Percentiles rank a stretch among this genome's conserved stretches.
These are phyloP conservation scores for Blastobotrys muscicola DNA, from an alignment of 805 yeast species.

Conservation along the genomic window DNA sequence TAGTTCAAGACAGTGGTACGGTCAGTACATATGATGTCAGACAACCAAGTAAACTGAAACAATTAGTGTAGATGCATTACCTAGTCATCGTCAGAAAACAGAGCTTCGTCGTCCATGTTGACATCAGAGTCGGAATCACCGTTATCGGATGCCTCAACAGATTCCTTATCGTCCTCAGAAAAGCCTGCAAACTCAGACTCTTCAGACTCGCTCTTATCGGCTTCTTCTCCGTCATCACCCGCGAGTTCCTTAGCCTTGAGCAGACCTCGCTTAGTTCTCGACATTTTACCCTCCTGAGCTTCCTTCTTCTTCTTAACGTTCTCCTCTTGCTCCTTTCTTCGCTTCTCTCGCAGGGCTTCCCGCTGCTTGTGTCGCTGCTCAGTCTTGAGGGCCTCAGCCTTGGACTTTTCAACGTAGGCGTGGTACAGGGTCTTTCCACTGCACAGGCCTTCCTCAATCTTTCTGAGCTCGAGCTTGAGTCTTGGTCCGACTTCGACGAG, in stretches of 20 bases:
- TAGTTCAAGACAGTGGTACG: too few species aligned
- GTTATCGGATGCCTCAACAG: constrained; percentile 30
- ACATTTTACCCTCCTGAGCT: constrained; percentile 62
- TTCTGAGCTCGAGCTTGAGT: constrained; percentile 59
- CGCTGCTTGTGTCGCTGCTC: constrained; percentile 59
- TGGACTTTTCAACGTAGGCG: constrained; percentile 53
- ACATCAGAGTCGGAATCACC: constrained; percentile 15
- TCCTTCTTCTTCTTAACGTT: constrained; percentile 67
- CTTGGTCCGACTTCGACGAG: constrained; percentile 92
- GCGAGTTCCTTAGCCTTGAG: constrained; percentile 23
- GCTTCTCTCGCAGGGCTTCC: constrained; percentile 52
- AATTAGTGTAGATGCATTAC: too few species aligned
- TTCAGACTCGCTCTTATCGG: constrained; percentile 20
- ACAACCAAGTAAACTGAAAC: too few species aligned
- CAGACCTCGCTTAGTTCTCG: constrained; percentile 51
- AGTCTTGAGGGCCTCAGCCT: constrained; percentile 47
- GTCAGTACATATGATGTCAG: too few species aligned
- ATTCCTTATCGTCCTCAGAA: constrained; percentile 28
- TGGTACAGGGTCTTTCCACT: constrained; percentile 85
- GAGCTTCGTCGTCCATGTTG: constrained; percentile 25
- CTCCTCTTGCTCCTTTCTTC: constrained; percentile 70
- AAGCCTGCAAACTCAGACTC: constrained; percentile 18
- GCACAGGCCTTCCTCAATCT: constrained; percentile 89
- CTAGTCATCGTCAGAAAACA: constrained; percentile 20
- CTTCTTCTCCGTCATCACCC: constrained; percentile 20